These are phyloP conservation scores for Violaceomyces palustris DNA, from an alignment of 1,284 basidiomycete genomes.

Conservation along the genomic window DNA sequence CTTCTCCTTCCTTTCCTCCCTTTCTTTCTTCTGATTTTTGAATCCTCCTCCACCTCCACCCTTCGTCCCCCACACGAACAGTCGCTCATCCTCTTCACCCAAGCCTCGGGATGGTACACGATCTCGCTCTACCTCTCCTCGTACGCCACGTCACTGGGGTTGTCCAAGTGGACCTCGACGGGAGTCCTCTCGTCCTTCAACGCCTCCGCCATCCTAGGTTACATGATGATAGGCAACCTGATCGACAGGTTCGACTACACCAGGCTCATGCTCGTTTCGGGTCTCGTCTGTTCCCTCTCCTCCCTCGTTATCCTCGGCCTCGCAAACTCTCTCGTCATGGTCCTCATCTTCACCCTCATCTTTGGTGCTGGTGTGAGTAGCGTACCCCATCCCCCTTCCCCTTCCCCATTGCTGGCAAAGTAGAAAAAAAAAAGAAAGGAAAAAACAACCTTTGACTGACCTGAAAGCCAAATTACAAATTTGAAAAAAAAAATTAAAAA, in stretches of 20 bases:
- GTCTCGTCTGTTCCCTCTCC: conserved; percentile 16
- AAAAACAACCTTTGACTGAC: conserved; percentile 4
- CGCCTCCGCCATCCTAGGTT: conserved; percentile 32
- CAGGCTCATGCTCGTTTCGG: conserved; percentile 28
- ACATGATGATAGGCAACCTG: conserved; percentile 24
- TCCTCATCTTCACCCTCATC: conserved; percentile 34
- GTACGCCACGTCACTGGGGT: conserved; percentile 31
- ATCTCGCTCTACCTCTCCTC: conserved; percentile 38
- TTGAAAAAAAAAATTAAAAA: too few species aligned
- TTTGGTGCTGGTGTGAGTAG: conserved; percentile 20
- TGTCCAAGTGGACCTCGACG: conserved; percentile 20
- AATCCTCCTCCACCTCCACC: too few species aligned
- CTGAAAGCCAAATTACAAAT: not conserved
- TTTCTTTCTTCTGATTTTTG: too few species aligned
- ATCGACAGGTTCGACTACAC: conserved; percentile 29
- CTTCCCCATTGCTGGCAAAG: too few species aligned
- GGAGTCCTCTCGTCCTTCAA: conserved; percentile 41
- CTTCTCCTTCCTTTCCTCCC: too few species aligned
- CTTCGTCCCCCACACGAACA: too few species aligned
- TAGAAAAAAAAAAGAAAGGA: too few species aligned
- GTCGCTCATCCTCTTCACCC: conserved; percentile 10
- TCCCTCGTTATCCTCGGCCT: conserved; percentile 37
- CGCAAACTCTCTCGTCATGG: conserved; percentile 24
- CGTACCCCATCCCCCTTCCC: too few species aligned
- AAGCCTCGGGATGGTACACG: conserved; percentile 32